Base-by-base conservation (phyloP, 2,329 filamentous ascomycete genomes). In the Scleromitrula shiraiana region DNA sequence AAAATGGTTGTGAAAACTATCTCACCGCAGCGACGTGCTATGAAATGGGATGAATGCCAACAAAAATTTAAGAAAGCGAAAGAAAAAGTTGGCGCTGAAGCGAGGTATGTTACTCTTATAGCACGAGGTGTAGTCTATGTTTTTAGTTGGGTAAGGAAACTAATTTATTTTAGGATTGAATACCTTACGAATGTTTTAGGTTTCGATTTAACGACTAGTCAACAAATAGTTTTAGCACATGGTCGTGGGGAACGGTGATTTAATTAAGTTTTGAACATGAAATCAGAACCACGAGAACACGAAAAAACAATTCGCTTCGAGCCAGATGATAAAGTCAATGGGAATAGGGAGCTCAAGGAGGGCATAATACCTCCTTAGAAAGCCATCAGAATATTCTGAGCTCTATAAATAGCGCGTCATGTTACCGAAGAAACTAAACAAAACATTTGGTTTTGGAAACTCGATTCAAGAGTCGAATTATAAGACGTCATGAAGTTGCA, bases 1-100 rank as follows among this genome's bases (percentile, higher is more conserved):
- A 81, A 79, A 62, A 77, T 96, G 46, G 80, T 85, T 44, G 76
- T 96, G 51, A 98, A 97, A 72, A 86, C 78, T 15, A 82, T 97
- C 27, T 77, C 83, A 52, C 74, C 78, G 5, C 76, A 79, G 59
- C 76, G 78, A 62, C 77, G 88, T 53, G 78, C 77, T 1, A 65
- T 70, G 23, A 77, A 78, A 14, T 88, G 83, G 82, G 83, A 86
- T 60, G 76, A 80, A 58, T 87, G 85, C 62, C 81, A 88, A 65
- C 74, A 83, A 56, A 76, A 80, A 53, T 91, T 94, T 66, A 80
- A 86, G 59, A 76, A 78, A 52, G 76, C 88, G 62, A 83, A 82
- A 68, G 74, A 76, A 61, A 74, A 76, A 62, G 76, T 89, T 63
- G 77, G 79, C 37, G 75, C 73, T 43, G 81, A 85, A 59, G 85